These are phyloP conservation scores for Candida insectorum DNA, from an alignment of 805 yeast species.

Conservation along the genomic window DNA sequence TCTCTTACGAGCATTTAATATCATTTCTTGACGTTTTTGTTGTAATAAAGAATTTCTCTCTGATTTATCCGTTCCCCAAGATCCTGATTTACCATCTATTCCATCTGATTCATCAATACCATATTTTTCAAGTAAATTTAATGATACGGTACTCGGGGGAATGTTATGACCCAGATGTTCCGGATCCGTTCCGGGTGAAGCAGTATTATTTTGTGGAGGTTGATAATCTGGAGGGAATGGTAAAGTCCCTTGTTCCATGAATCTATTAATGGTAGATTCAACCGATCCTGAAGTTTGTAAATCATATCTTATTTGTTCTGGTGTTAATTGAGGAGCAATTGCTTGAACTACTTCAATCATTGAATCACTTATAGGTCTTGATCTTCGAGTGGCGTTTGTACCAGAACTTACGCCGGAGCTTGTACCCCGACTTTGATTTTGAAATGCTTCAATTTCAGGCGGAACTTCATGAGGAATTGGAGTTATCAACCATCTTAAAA, in stretches of 20 bases:
- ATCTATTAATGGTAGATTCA: conserved; percentile 72
- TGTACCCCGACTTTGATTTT: no score
- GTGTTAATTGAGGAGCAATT: conserved; percentile 70
- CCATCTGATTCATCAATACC: conserved; percentile 27
- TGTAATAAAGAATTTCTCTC: conserved; percentile 19
- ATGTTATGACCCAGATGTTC: conserved; percentile 8
- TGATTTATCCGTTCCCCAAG: conserved; percentile 22
- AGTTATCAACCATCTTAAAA: conserved; percentile 63
- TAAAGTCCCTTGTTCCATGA: conserved; percentile 56
- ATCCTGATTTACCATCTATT: conserved; percentile 9
- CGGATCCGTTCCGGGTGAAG: conserved; percentile 4
- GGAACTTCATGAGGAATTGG: conserved; percentile 47
- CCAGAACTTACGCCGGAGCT: no score
- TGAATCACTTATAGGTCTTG: conserved; percentile 52
- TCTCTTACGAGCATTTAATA: conserved; percentile 42
- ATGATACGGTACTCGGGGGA: conserved; percentile 24
- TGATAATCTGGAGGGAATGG: conserved; percentile 50
- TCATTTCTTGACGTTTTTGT: conserved; percentile 39
- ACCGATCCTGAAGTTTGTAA: conserved; percentile 77
- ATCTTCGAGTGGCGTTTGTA: not conserved
- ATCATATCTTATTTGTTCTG: conserved; percentile 69
- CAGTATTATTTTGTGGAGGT: conserved; percentile 12
- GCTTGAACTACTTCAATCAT: conserved; percentile 88
- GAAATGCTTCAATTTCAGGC: conserved; percentile 12
- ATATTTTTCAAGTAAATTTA: conserved; percentile 35